A percentile compares a stretch with the other conserved stretches of the same genome.
Evolutionary conservation across 257 asterid species (phyloP).

Genomic region (Solanum sejunctum): DNA sequence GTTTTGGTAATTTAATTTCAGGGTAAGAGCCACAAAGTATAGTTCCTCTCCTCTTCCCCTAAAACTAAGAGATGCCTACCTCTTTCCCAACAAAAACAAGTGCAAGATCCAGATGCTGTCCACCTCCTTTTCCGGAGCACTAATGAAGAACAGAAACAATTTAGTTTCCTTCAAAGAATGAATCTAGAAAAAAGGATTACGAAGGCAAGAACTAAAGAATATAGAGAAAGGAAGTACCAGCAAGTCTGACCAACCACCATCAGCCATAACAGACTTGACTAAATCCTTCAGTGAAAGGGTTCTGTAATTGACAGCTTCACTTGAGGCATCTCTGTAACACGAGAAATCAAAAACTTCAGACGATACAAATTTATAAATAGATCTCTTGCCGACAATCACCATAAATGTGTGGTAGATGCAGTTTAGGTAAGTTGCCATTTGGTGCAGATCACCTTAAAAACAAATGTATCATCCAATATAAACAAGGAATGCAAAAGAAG

Average conservation of each 20-base stretch:
- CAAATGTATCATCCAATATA: neutral
- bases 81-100: conserved; percentile 72
- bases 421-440: neutral
- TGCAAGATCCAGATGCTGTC: conserved; percentile 49
- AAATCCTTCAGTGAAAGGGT: conserved; percentile 59
- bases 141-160: conserved; percentile 21
- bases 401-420: neutral
- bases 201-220: neutral
- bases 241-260: conserved; percentile 81
- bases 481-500: neutral
- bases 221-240: conserved; percentile 30
- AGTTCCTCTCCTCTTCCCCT: neutral
- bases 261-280: conserved; percentile 64
- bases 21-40: neutral
- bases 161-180: neutral
- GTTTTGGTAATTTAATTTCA: neutral
- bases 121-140: conserved; percentile 60
- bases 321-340: conserved; percentile 20
- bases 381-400: neutral
- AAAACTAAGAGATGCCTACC: conserved; percentile 29
- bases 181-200: neutral
- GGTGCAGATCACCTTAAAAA: neutral
- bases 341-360: neutral
- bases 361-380: neutral
- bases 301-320: conserved; percentile 65